These are phyloP conservation scores for Citeromyces nyonsensis DNA, from an alignment of 805 yeast species.

Conservation along the genomic window DNA sequence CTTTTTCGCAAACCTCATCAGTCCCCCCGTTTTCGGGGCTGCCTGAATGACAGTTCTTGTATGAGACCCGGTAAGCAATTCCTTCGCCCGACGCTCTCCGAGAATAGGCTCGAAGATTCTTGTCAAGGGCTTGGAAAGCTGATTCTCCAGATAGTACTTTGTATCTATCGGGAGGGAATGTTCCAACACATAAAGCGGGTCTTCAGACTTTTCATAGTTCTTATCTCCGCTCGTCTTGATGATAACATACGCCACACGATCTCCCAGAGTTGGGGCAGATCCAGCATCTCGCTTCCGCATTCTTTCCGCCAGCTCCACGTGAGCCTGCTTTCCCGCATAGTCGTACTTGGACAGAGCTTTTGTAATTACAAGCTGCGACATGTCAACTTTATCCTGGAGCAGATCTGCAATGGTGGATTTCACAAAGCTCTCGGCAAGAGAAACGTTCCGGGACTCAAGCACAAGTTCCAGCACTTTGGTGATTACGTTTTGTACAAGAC, in stretches of 20 bases:
- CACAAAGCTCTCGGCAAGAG: slow-evolving; percentile 72
- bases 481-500: slow-evolving; percentile 86
- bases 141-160: slow-evolving; percentile 85
- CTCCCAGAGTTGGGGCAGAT: slow-evolving; percentile 93
- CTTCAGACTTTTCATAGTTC: slow-evolving; percentile 93
- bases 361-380: slow-evolving; percentile 86
- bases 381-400: slow-evolving; percentile 80
- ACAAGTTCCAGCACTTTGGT: slow-evolving; percentile 79
- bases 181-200: slow-evolving; percentile 85
- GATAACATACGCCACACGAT: slow-evolving; percentile 94
- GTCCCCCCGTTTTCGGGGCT: slow-evolving; percentile 70
- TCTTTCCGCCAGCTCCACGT: slow-evolving; percentile 88
- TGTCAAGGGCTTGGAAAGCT: slow-evolving; percentile 77
- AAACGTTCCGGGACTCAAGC: slow-evolving; percentile 75
- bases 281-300: slow-evolving; percentile 96
- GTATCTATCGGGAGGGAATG: slow-evolving; percentile 90
- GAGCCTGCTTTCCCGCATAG: slow-evolving; percentile 94
- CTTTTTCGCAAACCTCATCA: slow-evolving; percentile 80
- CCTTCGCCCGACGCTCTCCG: slow-evolving; percentile 73
- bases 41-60: slow-evolving; percentile 63
- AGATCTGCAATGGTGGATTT: slow-evolving; percentile 81
- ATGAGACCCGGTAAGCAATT: slow-evolving; percentile 70
- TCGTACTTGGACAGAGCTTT: slow-evolving; percentile 83
- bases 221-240: slow-evolving; percentile 71
- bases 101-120: slow-evolving; percentile 92